phyloP scores from a whole-genome alignment of 2,329 filamentous ascomycete genomes.

The Fusarium humuli region DNA sequence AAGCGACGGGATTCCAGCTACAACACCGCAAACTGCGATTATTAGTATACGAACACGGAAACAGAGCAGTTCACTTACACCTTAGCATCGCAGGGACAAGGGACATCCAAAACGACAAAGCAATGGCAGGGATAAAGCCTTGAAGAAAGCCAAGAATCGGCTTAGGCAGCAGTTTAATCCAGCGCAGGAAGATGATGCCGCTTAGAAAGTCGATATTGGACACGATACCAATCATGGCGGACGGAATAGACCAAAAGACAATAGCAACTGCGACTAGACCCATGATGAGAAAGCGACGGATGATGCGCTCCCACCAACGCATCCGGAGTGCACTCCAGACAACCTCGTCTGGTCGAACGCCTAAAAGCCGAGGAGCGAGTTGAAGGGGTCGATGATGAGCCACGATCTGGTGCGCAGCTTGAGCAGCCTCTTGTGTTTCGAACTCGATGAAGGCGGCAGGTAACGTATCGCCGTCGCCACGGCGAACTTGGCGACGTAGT shows the following conservation, averaged over 20 bases:
- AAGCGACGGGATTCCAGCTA: constrained; percentile 82
- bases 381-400: constrained; percentile 88
- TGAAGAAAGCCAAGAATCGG: constrained; percentile 84
- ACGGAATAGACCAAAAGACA: constrained; percentile 84
- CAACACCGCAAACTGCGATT: constrained; percentile 74
- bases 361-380: constrained; percentile 87
- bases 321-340: constrained; percentile 89
- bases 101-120: constrained; percentile 86
- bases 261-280: constrained; percentile 82
- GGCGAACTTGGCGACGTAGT: constrained; percentile 78
- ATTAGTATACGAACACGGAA: constrained; percentile 14
- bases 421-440: constrained; percentile 81
- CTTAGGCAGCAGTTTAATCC: constrained; percentile 76
- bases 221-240: constrained; percentile 84
- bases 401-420: constrained; percentile 86
- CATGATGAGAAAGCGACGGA: constrained; percentile 76
- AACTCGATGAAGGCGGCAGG: constrained; percentile 94
- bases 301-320: constrained; percentile 85
- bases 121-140: constrained; percentile 82
- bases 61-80: constrained; percentile 43
- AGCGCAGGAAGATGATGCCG: constrained; percentile 75
- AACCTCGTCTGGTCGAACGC: constrained; percentile 83
- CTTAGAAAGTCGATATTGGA: constrained; percentile 83
- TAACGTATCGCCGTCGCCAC: constrained; percentile 74
- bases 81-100: constrained; percentile 86